Percentiles rank a stretch among this genome's conserved stretches.
These are phyloP conservation scores for Trichoderma polysporum DNA, from an alignment of 2,329 filamentous ascomycete species.

Conservation along the genomic window DNA sequence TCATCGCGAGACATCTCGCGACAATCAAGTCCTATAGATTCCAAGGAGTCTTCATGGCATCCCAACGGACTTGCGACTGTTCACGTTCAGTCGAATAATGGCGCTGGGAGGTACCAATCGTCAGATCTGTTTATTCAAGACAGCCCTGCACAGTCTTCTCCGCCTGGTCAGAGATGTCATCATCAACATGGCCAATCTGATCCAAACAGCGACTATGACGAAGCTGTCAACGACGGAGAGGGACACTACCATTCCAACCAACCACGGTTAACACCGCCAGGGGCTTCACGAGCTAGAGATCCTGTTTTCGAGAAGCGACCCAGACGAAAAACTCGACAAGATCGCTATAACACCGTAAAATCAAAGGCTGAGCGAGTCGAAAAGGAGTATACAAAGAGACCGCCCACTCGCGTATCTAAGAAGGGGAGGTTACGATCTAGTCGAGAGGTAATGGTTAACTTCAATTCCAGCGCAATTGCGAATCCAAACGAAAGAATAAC, in stretches of 20 bases:
- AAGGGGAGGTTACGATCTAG: constrained; percentile 37
- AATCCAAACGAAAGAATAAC: constrained; percentile 39
- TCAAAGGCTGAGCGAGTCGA: background rate
- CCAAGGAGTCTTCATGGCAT: constrained; percentile 2
- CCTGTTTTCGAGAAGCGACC: constrained; percentile 20
- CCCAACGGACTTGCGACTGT: constrained; percentile 8
- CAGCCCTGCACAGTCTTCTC: background rate
- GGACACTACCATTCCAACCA: too few species aligned
- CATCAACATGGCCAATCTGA: background rate
- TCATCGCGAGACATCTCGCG: background rate
- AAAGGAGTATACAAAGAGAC: background rate
- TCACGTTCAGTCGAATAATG: background rate
- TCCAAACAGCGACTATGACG: background rate
- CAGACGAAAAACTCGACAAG: constrained; percentile 24
- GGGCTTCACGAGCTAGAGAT: background rate
- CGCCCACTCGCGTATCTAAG: constrained; percentile 19
- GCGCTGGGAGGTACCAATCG: background rate
- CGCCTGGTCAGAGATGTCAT: background rate
- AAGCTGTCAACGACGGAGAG: background rate
- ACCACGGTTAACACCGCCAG: background rate
- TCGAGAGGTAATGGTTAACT: constrained; percentile 54
- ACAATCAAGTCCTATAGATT: background rate
- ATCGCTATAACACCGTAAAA: constrained; percentile 24
- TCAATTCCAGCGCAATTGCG: constrained; percentile 54
- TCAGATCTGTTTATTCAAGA: constrained; percentile 14